phyloP scores from a whole-genome alignment of 176 grass and related monocot species.

The Carex cristatella region DNA sequence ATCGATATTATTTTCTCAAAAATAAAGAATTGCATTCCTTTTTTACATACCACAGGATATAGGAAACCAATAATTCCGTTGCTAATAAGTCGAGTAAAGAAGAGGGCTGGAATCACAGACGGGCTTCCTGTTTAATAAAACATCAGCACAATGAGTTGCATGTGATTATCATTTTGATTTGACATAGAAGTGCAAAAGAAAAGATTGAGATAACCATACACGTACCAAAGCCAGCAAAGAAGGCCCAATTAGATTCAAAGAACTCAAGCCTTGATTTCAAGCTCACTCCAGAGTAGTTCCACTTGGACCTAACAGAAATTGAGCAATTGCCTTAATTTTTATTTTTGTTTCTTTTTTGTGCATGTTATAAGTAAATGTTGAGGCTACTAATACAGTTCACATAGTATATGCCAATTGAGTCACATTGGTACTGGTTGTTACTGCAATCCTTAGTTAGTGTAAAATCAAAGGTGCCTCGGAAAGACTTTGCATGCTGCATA shows the following conservation, averaged over 20 bases:
- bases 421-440: background rate
- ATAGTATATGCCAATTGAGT: background rate
- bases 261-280: slow-evolving; percentile 83
- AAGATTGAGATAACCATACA: slow-evolving; percentile 7
- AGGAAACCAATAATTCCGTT: slow-evolving; percentile 90
- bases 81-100: slow-evolving; percentile 77
- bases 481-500: background rate
- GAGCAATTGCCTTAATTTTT: background rate
- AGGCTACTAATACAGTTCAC: background rate
- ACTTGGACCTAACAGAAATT: slow-evolving; percentile 73
- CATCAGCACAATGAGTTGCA: background rate
- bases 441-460: background rate
- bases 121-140: slow-evolving; percentile 51
- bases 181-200: background rate
- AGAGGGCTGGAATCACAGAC: slow-evolving; percentile 79
- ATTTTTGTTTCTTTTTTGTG: background rate
- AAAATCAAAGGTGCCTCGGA: background rate
- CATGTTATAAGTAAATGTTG: background rate
- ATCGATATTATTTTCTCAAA: background rate
- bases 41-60: slow-evolving; percentile 79
- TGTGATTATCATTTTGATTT: background rate
- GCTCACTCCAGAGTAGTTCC: slow-evolving; percentile 80
- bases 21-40: background rate
- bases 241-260: slow-evolving; percentile 95
- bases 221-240: slow-evolving; percentile 98